Base-by-base conservation (phyloP, 1,284 basidiomycete species). In the Heterobasidion irregulare region DNA sequence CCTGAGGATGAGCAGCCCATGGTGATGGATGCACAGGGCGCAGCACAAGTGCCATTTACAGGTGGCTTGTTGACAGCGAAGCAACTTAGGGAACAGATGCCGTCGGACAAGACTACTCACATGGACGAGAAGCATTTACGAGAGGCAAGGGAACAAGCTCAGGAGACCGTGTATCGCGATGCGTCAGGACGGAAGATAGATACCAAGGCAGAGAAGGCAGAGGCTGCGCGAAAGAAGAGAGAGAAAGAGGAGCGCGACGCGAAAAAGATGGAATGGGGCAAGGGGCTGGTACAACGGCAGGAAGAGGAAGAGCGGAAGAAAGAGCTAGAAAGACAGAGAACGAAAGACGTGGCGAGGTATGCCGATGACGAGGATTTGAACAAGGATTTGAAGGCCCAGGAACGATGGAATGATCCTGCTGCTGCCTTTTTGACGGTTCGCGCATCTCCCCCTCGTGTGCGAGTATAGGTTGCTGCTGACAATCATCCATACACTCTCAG, bases 141-240 rank as follows among this genome's bases (percentile, higher is more conserved):
- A 33, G 70, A 66, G 2, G 70, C 70, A 53, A 78, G 74, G 19
- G 83, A 83, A 59, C 78, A 81, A 58, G 84, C 84, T 13, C 86
- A 93, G 64, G 89, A 94, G 67, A 99, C 97, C 0, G 83, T 99
- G 10, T 97, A 99, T 70, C 93, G 97, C 66, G 96, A 99, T 69
- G 75, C 86, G 15, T 80, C 82, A 8, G 97, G 97, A 16, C 81
- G 88, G 61, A 89, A 89, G 70, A 91, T 99, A 54, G 94, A 99
- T 64, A 82, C 91, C 50, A 89, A 89, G 65, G 82, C 87, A 0
- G 88, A 88, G 44, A 81, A 81, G 52, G 94, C 88, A 15, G 92
- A 95, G 63, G 90, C 91, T 41, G 86, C 86, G 50, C 72, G 83
- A 60, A 70, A 80, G 66, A 92, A 93, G 66, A 77, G 89, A 32